These are phyloP conservation scores for Coffea humblotiana DNA, from an alignment of 305 asterid genomes.

Conservation along the genomic window DNA sequence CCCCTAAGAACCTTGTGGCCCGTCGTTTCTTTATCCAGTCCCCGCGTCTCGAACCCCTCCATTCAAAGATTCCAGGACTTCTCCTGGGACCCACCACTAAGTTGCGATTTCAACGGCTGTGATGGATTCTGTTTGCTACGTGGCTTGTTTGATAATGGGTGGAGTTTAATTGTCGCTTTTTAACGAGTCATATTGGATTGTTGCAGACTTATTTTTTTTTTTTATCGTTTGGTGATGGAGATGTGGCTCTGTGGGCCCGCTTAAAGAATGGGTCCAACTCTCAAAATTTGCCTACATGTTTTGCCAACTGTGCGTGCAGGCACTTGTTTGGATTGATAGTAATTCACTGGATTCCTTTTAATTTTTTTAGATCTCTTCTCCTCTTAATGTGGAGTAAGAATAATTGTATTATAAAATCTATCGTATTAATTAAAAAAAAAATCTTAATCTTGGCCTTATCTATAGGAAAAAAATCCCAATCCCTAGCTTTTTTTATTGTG, in stretches of 20 bases:
- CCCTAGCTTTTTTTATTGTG: too few species aligned
- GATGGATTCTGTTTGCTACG: background rate
- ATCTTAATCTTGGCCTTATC: too few species aligned
- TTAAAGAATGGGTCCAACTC: background rate
- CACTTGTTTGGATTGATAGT: too few species aligned
- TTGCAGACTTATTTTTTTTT: background rate
- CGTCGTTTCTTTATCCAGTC: slow-evolving; percentile 6
- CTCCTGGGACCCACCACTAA: slow-evolving; percentile 4
- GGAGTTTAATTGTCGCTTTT: background rate
- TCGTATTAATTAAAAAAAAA: too few species aligned
- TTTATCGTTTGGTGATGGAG: background rate
- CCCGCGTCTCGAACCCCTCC: slow-evolving; percentile 20
- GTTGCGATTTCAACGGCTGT: background rate
- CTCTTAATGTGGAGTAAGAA: too few species aligned
- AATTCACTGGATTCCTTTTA: too few species aligned
- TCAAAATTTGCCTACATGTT: background rate
- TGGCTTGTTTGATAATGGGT: background rate
- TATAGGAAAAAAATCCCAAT: too few species aligned
- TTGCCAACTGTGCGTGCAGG: too few species aligned
- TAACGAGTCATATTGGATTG: background rate
- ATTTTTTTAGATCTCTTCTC: too few species aligned
- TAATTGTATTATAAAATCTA: too few species aligned
- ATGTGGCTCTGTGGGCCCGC: background rate
- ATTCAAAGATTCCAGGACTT: slow-evolving; percentile 17
- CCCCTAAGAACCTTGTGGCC: background rate